Evolutionary conservation across 352 stramenopile species (phyloP).

Genomic region (Phytophthora idaei): DNA sequence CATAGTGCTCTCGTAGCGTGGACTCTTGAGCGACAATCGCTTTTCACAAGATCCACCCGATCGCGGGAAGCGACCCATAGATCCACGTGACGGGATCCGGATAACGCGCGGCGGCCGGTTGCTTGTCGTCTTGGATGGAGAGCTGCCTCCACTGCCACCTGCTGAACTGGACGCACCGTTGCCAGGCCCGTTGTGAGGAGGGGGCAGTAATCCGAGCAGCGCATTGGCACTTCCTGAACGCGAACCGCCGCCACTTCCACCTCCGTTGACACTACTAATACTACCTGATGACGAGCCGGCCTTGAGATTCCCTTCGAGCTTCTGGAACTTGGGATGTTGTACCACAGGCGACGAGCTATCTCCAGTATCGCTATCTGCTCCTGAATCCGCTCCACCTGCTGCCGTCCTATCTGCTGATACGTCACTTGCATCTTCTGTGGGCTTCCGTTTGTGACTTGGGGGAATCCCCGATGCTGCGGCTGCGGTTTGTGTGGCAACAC

Average conservation of each 20-base stretch:
- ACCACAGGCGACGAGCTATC: slow-evolving; percentile 33
- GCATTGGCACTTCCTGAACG: slow-evolving; percentile 45
- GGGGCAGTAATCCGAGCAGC: slow-evolving; percentile 41
- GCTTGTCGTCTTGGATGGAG: slow-evolving; percentile 45
- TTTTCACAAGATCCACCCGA: slow-evolving; percentile 44
- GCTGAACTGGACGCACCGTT: slow-evolving; percentile 23
- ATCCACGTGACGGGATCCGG: slow-evolving; percentile 52
- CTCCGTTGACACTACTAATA: slow-evolving; percentile 42
- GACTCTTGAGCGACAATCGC: slow-evolving; percentile 68
- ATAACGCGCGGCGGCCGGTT: slow-evolving; percentile 49
- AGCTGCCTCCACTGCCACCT: slow-evolving; percentile 29
- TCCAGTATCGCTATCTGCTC: slow-evolving; percentile 34
- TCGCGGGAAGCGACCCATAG: slow-evolving; percentile 41
- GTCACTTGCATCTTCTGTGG: slow-evolving; percentile 35
- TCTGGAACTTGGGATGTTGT: slow-evolving; percentile 58
- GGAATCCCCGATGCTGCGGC: slow-evolving; percentile 20
- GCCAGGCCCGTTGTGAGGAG: slow-evolving; percentile 39
- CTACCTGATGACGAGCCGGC: slow-evolving; percentile 53
- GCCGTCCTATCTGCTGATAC: slow-evolving; percentile 20
- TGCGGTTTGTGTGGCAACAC: slow-evolving; percentile 14
- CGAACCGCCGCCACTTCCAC: slow-evolving; percentile 35
- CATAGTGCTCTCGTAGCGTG: slow-evolving; percentile 76
- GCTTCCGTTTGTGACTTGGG: slow-evolving; percentile 62
- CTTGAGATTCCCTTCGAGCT: slow-evolving; percentile 51
- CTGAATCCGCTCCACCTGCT: slow-evolving; percentile 25